phyloP scores from a whole-genome alignment of 1,284 basidiomycete genomes.

The Moesziomyces sp. region DNA sequence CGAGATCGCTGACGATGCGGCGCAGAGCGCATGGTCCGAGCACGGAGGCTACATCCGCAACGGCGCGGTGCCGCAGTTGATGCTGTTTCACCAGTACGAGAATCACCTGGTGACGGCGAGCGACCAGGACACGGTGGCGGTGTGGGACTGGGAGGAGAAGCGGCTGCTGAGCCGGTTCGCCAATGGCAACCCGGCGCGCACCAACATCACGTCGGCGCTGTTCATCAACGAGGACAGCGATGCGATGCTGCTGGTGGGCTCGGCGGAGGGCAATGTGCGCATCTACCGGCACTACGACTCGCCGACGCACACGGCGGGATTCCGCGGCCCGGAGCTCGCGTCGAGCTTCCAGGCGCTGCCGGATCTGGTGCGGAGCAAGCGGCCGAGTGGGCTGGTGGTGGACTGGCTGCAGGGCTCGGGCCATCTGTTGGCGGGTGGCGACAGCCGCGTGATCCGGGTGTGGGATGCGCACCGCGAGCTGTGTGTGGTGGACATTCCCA shows the following conservation, averaged over 20 bases:
- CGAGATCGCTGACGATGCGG: slow-evolving; percentile 77
- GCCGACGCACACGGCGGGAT: slow-evolving; percentile 30
- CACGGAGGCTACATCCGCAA: slow-evolving; percentile 80
- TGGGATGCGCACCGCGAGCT: slow-evolving; percentile 96
- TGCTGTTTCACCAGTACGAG: slow-evolving; percentile 89
- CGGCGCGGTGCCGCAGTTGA: slow-evolving; percentile 71
- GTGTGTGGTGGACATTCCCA: slow-evolving; percentile 83
- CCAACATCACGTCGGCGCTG: slow-evolving; percentile 86
- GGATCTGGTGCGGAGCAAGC: slow-evolving; percentile 77
- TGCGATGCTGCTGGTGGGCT: slow-evolving; percentile 84
- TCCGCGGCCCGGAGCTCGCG: slow-evolving; percentile 78
- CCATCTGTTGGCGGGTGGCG: slow-evolving; percentile 86
- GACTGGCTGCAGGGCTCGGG: slow-evolving; percentile 95
- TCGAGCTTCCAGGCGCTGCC: slow-evolving; percentile 90
- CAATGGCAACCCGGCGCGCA: slow-evolving; percentile 86
- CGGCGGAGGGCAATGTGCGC: slow-evolving; percentile 90
- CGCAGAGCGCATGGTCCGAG: slow-evolving; percentile 80
- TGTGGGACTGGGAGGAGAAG: slow-evolving; percentile 92
- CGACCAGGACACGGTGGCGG: slow-evolving; percentile 86
- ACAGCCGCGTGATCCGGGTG: slow-evolving; percentile 85
- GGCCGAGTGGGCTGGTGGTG: slow-evolving; percentile 84
- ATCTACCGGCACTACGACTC: slow-evolving; percentile 86
- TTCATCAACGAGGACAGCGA: slow-evolving; percentile 97
- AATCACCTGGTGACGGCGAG: slow-evolving; percentile 87
- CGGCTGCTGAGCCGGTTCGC: slow-evolving; percentile 83